Conservation (phyloP, 228 moss, liverwort and hornwort genomes). For the Sphagnum fallax region DNA sequence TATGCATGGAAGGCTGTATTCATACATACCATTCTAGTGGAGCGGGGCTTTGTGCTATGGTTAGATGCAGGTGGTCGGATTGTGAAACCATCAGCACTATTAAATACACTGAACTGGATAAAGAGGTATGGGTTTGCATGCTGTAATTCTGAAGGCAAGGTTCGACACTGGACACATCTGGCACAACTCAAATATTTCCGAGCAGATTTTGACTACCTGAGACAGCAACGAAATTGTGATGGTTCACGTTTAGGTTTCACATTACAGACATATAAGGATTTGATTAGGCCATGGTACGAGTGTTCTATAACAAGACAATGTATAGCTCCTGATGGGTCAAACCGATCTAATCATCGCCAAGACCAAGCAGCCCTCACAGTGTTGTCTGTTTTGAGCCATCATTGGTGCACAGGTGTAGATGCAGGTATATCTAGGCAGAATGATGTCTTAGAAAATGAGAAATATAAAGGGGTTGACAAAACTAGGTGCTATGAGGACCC, state of each 20-base stretch:
- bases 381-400: slow-evolving; percentile 30
- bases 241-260: slow-evolving; percentile 78
- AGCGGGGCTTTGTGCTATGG: slow-evolving; percentile 80
- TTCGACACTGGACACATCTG: slow-evolving; percentile 53
- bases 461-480: slow-evolving; percentile 31
- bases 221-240: slow-evolving; percentile 61
- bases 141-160: slow-evolving; percentile 32
- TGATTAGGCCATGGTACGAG: slow-evolving; percentile 81
- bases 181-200: slow-evolving; percentile 57
- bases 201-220: slow-evolving; percentile 44
- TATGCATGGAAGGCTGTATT: slow-evolving; percentile 87
- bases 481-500: slow-evolving; percentile 39
- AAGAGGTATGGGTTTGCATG: slow-evolving; percentile 48
- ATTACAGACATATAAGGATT: slow-evolving; percentile 36
- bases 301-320: slow-evolving; percentile 72
- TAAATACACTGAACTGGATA: slow-evolving; percentile 33
- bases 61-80: slow-evolving; percentile 77
- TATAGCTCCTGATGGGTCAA: slow-evolving; percentile 77
- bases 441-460: slow-evolving; percentile 25
- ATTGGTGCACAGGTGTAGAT: slow-evolving; percentile 39
- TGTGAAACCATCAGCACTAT: slow-evolving; percentile 29
- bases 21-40: slow-evolving; percentile 53
- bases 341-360: slow-evolving; percentile 72
- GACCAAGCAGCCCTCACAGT: slow-evolving; percentile 72
- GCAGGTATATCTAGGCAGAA: slow-evolving; percentile 21